Percentiles rank a stretch among this genome's conserved stretches.
Conservation (phyloP, 2,329 filamentous ascomycete genomes). For the Hypoxylon sp. region DNA sequence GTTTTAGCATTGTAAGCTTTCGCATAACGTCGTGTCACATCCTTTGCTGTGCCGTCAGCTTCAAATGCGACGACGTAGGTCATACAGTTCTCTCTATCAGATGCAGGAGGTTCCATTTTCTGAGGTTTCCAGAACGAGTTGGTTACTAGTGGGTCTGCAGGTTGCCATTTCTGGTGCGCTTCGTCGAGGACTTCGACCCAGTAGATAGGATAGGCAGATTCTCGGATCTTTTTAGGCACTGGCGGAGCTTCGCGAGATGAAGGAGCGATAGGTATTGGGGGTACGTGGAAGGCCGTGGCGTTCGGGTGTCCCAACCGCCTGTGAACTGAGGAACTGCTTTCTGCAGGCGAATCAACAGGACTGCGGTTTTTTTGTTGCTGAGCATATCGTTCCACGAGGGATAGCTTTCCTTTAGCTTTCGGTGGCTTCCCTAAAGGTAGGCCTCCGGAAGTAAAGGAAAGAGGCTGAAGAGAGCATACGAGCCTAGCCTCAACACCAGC, state of each 20-base stretch:
- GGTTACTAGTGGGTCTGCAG: conserved; percentile 88
- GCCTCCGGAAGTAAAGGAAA: conserved; percentile 75
- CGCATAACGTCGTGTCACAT: conserved; percentile 89
- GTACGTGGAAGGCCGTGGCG: conserved; percentile 68
- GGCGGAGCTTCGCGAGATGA: conserved; percentile 54
- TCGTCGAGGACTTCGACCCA: conserved; percentile 95
- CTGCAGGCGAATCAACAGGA: conserved; percentile 51
- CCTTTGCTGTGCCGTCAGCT: conserved; percentile 80
- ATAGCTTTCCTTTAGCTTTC: conserved; percentile 51
- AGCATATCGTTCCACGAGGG: conserved; percentile 57
- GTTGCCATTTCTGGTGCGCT: conserved; percentile 91
- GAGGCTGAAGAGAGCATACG: conserved; percentile 89
- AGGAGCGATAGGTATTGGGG: conserved; percentile 58
- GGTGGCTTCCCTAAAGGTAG: conserved; percentile 64
- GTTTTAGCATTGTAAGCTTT: conserved; percentile 95
- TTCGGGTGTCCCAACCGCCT: conserved; percentile 68
- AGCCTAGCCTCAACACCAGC: conserved; percentile 85
- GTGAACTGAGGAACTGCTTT: conserved; percentile 56
- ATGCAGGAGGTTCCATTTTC: conserved; percentile 85
- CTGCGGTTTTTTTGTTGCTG: conserved; percentile 60
- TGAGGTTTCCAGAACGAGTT: conserved; percentile 80
- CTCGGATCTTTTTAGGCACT: conserved; percentile 66
- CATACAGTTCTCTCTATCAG: conserved; percentile 82
- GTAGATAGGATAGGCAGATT: conserved; percentile 86
- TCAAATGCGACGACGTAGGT: conserved; percentile 90